These are phyloP conservation scores for Massarina eburnea DNA, from an alignment of 2,329 filamentous ascomycete genomes.

Conservation along the genomic window DNA sequence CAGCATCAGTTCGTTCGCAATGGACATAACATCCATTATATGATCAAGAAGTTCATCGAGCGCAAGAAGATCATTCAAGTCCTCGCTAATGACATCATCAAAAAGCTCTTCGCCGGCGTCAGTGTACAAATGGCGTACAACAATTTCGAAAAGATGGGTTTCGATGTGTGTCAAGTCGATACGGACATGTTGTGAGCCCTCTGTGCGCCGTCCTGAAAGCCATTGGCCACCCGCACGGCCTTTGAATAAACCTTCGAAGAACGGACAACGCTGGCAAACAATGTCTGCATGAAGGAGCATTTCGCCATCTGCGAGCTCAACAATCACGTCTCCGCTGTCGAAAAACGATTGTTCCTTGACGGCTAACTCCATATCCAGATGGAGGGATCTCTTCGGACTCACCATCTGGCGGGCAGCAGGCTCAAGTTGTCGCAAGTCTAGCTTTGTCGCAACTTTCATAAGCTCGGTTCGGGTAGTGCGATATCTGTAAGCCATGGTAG, in stretches of 20 bases:
- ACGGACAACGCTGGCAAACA: constrained; percentile 81
- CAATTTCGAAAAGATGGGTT: constrained; percentile 71
- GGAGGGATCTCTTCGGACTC: constrained; percentile 63
- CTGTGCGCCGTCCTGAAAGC: constrained; percentile 70
- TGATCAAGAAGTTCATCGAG: constrained; percentile 85
- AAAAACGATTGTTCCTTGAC: constrained; percentile 71
- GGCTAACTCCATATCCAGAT: constrained; percentile 70
- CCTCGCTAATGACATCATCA: constrained; percentile 68
- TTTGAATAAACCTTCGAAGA: constrained; percentile 87
- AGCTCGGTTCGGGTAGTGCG: constrained; percentile 80
- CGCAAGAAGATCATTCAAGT: constrained; percentile 47
- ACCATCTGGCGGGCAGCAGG: constrained; percentile 75
- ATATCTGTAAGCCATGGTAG: constrained; percentile 69
- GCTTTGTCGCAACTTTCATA: constrained; percentile 76
- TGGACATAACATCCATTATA: constrained; percentile 86
- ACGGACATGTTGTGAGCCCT: constrained; percentile 55
- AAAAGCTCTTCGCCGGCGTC: constrained; percentile 82
- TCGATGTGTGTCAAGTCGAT: constrained; percentile 85
- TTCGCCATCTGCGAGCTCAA: constrained; percentile 75
- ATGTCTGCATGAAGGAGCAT: constrained; percentile 75
- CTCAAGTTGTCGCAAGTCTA: constrained; percentile 74
- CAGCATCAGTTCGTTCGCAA: constrained; percentile 93
- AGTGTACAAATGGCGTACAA: constrained; percentile 79
- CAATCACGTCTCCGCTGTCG: constrained; percentile 73
- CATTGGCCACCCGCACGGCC: constrained; percentile 85